Evolutionary conservation across 257 asterid genomes (phyloP), one percentile per base, ranked within the genome.

Genomic region (Avicennia marina): DNA sequence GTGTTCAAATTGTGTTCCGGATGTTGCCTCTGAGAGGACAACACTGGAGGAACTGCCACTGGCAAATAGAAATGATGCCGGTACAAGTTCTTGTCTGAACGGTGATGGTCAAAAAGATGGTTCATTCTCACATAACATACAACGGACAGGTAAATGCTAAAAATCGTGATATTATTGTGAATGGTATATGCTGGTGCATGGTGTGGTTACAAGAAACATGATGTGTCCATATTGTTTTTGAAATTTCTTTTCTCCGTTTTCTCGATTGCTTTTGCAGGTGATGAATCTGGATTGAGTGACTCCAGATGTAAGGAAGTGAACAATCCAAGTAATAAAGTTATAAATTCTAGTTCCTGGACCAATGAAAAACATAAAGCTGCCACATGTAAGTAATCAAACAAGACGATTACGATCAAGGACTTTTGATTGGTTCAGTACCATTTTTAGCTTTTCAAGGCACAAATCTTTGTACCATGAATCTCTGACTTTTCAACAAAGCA

Each of bases 1-100:
- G 62, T 87, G 86, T 60, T 46, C 71, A 7, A 59, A 64, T 61
- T 79, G 94, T 62, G 26, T 62, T 34, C 59, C 51, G 7, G 73
- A 76, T 21, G 54, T 52, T 26, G 53, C 48, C 46, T n/a, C 25
- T 1, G 49, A 62, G 72, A 80, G 15, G 47, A 55, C 12, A 3
- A 17, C 1, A 1, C 11, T 20, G 19, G 61, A 31, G 11, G 11
- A 5, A 3, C 18, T 26, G 13, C n/a, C 38, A 4, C 18, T 13
- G 4, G 31, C n/a, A 26, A 22, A 12, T 1, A 22, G 13, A 10
- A 26, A n/a, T 51, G 3, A 9, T 55, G 44, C 60, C 17, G 61
- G 19, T 6, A 5, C 56, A 10, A 50, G 36, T 50, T 50, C 56
- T 11, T 12, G 12, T n/a, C 4, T 6, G 6, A 26, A 7, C 13